Evolutionary conservation across 176 grass and related monocot species (phyloP).

Genomic region (Hordeum vulgare): DNA sequence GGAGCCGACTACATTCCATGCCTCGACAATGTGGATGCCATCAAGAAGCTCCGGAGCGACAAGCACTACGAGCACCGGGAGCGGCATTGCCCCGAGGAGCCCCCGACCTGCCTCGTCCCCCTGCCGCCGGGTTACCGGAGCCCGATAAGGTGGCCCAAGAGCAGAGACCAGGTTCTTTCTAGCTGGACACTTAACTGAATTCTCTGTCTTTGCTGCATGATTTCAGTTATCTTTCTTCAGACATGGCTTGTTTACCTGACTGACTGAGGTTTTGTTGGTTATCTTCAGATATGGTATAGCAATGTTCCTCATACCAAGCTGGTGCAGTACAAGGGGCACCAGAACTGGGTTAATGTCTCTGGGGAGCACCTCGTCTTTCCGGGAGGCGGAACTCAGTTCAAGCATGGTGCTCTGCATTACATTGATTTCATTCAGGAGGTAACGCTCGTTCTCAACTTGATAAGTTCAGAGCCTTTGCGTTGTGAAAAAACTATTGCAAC

Average conservation of each 20-base stretch:
- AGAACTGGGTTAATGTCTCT: constrained; percentile 82
- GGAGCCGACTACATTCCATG: constrained; percentile 78
- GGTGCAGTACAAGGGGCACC: constrained; percentile 73
- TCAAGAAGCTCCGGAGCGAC: constrained; percentile 59
- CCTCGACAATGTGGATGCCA: constrained; percentile 72
- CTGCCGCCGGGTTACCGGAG: constrained; percentile 52
- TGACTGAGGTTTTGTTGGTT: not conserved
- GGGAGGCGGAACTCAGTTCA: constrained; percentile 88
- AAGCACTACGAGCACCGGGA: constrained; percentile 89
- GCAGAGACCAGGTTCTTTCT: constrained; percentile 60
- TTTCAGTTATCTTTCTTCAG: not conserved
- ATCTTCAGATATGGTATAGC: constrained; percentile 79
- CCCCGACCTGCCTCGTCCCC: constrained; percentile 58
- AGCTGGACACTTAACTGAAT: not conserved
- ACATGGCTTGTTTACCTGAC: constrained; percentile 9
- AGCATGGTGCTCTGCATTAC: constrained; percentile 67
- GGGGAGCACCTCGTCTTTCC: constrained; percentile 72
- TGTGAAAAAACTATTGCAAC: not conserved
- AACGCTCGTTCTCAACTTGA: not conserved
- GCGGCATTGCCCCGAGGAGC: constrained; percentile 59
- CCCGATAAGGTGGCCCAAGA: constrained; percentile 60
- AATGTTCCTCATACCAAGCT: constrained; percentile 85
- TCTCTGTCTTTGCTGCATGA: not conserved
- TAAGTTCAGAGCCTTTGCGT: not conserved
- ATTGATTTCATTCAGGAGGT: constrained; percentile 84